Conservation (phyloP, 805 yeast genomes). For the Scheffersomyces ergatensis region DNA sequence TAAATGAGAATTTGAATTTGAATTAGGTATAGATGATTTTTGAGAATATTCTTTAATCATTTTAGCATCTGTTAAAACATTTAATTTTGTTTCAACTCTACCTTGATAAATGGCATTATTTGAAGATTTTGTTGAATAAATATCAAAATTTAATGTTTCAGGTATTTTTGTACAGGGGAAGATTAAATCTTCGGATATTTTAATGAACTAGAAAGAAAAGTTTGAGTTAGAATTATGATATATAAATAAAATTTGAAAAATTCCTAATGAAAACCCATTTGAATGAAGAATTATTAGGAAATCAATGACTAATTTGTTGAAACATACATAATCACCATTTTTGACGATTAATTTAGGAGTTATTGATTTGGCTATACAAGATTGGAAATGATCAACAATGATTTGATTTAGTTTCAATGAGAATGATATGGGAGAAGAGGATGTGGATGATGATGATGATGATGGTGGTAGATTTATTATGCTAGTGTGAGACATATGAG, state of each 20-base stretch:
- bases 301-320: neutral
- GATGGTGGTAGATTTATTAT: neutral
- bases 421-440: constrained; percentile 18
- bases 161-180: constrained; percentile 33
- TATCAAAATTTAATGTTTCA: constrained; percentile 35
- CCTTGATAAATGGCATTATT: constrained; percentile 23
- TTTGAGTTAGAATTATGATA: neutral
- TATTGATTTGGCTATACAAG: constrained; percentile 10
- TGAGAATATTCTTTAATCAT: constrained; percentile 17
- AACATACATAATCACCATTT: constrained; percentile 33
- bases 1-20: neutral
- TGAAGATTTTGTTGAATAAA: constrained; percentile 19
- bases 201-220: constrained; percentile 22
- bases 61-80: constrained; percentile 28
- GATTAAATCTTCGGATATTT: constrained; percentile 19
- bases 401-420: constrained; percentile 27
- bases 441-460: constrained; percentile 4
- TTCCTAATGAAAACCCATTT: too few species aligned
- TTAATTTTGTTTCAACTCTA: constrained; percentile 27
- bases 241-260: too few species aligned
- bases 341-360: constrained; percentile 34
- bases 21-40: neutral
- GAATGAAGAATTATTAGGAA: too few species aligned
- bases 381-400: constrained; percentile 21
- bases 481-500: neutral